Evolutionary conservation across 2,329 filamentous ascomycete genomes (phyloP).

Genomic region (Cladosporium sp.): DNA sequence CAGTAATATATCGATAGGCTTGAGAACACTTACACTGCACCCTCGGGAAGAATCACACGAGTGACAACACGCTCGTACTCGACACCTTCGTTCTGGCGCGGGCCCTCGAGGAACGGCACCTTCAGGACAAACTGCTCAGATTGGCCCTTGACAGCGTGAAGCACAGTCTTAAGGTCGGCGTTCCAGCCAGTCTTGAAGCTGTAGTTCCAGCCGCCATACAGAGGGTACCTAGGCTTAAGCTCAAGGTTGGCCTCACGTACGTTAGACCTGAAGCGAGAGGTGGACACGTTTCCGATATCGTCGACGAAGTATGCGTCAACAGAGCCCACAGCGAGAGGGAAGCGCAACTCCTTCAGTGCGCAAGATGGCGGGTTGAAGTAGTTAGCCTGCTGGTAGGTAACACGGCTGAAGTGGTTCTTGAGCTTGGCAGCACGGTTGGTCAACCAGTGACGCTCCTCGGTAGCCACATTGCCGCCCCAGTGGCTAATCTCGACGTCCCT

Average conservation of each 20-base stretch:
- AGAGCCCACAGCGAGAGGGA: constrained; percentile 75
- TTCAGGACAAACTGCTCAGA: constrained; percentile 77
- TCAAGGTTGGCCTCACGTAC: constrained; percentile 67
- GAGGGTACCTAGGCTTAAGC: constrained; percentile 88
- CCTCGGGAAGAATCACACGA: constrained; percentile 84
- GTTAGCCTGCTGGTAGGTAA: constrained; percentile 43
- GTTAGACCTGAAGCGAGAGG: constrained; percentile 77
- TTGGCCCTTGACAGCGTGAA: constrained; percentile 57
- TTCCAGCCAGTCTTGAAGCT: constrained; percentile 97
- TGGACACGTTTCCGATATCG: constrained; percentile 94
- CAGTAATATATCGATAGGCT: not conserved
- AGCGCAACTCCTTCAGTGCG: constrained; percentile 75
- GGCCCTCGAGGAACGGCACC: constrained; percentile 89
- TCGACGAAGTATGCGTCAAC: constrained; percentile 91
- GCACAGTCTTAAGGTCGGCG: constrained; percentile 70
- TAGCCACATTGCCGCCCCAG: constrained; percentile 95
- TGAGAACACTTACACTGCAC: constrained; percentile 64
- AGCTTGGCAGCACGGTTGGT: constrained; percentile 77
- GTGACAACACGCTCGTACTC: constrained; percentile 79
- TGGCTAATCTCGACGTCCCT: constrained; percentile 93
- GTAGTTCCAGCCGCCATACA: constrained; percentile 98
- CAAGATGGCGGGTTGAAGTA: constrained; percentile 67
- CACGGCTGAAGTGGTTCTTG: constrained; percentile 49
- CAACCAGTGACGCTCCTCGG: constrained; percentile 89
- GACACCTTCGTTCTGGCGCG: constrained; percentile 77